Evolutionary conservation across 2,329 filamentous ascomycete genomes (phyloP).

Genomic region (Remersonia thermophila): DNA sequence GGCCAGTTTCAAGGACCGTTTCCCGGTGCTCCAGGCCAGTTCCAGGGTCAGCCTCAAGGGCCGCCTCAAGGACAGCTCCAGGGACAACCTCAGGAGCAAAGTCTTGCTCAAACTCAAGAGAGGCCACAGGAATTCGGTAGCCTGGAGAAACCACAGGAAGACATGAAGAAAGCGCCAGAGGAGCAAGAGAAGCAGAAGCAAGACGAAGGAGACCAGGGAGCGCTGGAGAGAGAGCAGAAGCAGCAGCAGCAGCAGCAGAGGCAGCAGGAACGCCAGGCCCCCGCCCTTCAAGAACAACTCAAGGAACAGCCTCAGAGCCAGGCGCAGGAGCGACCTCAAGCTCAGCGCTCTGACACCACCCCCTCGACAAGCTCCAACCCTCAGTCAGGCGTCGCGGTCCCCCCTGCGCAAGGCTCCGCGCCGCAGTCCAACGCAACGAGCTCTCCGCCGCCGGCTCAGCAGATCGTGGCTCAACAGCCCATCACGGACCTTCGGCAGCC

Average conservation of each 20-base stretch:
- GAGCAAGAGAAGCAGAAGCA: neutral
- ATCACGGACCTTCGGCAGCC: slow-evolving; percentile 6
- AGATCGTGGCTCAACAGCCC: neutral
- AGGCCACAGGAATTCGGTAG: neutral
- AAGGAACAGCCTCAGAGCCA: neutral
- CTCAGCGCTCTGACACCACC: neutral
- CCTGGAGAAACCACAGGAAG: too few relatives aligned
- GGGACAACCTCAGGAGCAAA: neutral
- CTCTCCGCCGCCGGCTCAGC: too few relatives aligned
- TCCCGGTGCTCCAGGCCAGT: neutral
- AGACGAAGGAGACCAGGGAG: too few relatives aligned
- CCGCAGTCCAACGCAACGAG: too few relatives aligned
- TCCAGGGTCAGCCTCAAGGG: slow-evolving; percentile 3
- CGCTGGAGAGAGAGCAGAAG: too few relatives aligned
- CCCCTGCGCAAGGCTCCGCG: too few relatives aligned
- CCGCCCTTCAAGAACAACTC: neutral
- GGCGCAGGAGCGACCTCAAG: neutral
- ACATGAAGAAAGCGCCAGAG: too few relatives aligned
- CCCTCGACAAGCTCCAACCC: neutral
- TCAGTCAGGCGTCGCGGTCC: too few relatives aligned
- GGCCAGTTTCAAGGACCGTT: slow-evolving; percentile 4
- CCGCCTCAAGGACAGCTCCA: slow-evolving; percentile 1
- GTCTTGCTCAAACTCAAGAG: neutral
- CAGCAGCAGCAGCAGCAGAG: neutral
- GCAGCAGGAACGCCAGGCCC: neutral